Base-by-base conservation (phyloP, 768 basidiomycete species). In the Amyloporia xantha region DNA sequence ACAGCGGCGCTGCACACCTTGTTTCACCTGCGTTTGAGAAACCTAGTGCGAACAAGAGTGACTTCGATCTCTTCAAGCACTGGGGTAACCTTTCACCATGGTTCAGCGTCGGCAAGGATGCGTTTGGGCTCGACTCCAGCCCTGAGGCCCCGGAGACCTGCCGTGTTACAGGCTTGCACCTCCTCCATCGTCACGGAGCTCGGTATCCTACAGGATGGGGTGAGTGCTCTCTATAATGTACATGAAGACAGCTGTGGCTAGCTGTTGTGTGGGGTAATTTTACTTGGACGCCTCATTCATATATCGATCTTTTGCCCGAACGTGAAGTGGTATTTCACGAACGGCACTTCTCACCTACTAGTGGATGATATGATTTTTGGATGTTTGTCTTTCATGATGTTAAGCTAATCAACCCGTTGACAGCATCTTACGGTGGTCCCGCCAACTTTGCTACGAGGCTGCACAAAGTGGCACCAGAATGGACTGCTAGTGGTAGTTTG, bases 11-110 rank as follows among this genome's bases (percentile, higher is more conserved):
- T 1, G 71, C 83, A 2, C 72, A 80, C 41, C 76, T 90, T 39
- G 71, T 88, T 25, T 65, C 85, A 1, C 54, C 68, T 3, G 50
- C 61, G 3, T 48, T 75, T 52, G 56, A 56, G 17, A 59, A 63
- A 37, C 35, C 46, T 21, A 52, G 48, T 27, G 43, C 36, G 23
- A 56, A 52, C 13, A 41, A 54, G 15, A 49, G 19, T 49, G 50
- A 69, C 9, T 91, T 88, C 55, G 77, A 84, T 59, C 58, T 91
- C 38, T 80, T 91, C 66, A 77, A 73, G 61, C 76, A 79, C 37
- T 92, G 90, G 90, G 90, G 90, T 1, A 91, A 91, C 59, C 63
- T 90, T 36, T 84, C 84, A 1, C 90, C 90, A 10, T 92, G 90
- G 90, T 91, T 84, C 62, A 87, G 83, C 54, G 81, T 88, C 17